Evolutionary conservation across 1,139 yeast genomes (phyloP), one percentile per base, ranked within the genome.

Genomic region (Casaregolazyma lundiana): DNA sequence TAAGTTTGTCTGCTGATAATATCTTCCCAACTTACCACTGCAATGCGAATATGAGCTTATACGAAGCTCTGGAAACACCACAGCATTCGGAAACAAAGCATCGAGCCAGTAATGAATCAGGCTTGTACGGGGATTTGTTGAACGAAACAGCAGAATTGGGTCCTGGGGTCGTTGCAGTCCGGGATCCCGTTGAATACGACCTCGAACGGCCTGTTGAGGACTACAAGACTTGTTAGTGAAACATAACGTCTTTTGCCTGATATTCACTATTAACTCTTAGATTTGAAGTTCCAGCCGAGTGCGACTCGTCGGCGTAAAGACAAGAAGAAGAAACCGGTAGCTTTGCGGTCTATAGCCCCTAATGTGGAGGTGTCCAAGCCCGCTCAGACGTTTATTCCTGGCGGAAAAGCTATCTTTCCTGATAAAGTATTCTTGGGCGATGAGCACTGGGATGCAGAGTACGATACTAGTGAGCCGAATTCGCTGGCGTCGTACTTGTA

Each of bases 381-480:
- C 8, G 16, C 41, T 20, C 20, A 20, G 19, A 41, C 32, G 22
- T 29, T 29, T 11, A 24, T 30, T 16, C 45, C 36, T 9, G 24
- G 29, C 38, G 32, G 18, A 32, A 34, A 17, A 18, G 37, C 24
- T 7, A 35, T 6, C 19, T 13, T 7, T 15, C 13, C 32, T 15
- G 29, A 40, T 30, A 37, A 15, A 4, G 7, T 32, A 13, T 18
- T 21, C 4, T 7, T 40, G 3, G 32, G 32, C 2, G 42, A 44
- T 22, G 36, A 20, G 15, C 42, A 50, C 43, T 54, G 56, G 56
- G 50, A 47, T 13, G 52, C 44, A 11, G 50, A 43, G 13, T 55
- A 55, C 35, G 55, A 53, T 26, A 53, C 56, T 6, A 11, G 32
- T 16, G 36, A 41, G 24, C 58, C 59, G 1, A 54, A 53, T 34